Base-by-base conservation (phyloP, 2,329 filamentous ascomycete species). In the Fusarium avenaceum region DNA sequence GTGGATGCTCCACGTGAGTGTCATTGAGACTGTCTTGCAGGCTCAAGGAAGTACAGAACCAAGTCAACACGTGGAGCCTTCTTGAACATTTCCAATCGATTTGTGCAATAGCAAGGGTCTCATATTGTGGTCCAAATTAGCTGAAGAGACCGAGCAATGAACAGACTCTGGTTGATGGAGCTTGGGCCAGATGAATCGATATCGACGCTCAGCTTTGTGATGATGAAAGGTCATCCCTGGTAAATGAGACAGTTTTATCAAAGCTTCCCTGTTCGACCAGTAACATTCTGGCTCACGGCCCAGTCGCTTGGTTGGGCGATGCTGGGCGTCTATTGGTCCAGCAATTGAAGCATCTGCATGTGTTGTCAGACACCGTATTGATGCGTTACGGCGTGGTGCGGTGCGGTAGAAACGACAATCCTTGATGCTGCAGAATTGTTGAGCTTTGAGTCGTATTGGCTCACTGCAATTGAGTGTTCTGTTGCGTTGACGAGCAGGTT, bases 1-100 rank as follows among this genome's bases (percentile, higher is more conserved):
- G 73, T 74, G 73, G 73, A 54, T 63, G 73, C 72, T 75, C 73
- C 73, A 75, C 73, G 73, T 75, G 73, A 75, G 72, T 54, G 59
- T 33, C 55, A 57, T 67, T 64, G 55, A 65, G 63, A 72, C 59
- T 72, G 70, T 70, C 68, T 74, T 63, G 66, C 62, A 71, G 66
- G 55, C 57, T 63, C 54, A 30, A 65, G 66, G 70, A 67, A 59
- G 63, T 63, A 68, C 65, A 73, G 60, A 73, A 53, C 54, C 58
- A 69, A 69, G 59, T 63, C 70, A 71, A 72, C 73, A 75, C 73
- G 73, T 75, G 73, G 73, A 73, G 68, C 63, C 54, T 67, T 71
- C 57, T 65, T 69, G 56, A 62, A 61, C 70, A 63, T 59, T 73
- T 72, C 63, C 51, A 72, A 65, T 68, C 52, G 57, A 59, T 69